Percentiles rank a stretch among this genome's conserved stretches.
phyloP scores from a whole-genome alignment of 1,139 yeast genomes.

The Chernovozyma sophiae-reginae region DNA sequence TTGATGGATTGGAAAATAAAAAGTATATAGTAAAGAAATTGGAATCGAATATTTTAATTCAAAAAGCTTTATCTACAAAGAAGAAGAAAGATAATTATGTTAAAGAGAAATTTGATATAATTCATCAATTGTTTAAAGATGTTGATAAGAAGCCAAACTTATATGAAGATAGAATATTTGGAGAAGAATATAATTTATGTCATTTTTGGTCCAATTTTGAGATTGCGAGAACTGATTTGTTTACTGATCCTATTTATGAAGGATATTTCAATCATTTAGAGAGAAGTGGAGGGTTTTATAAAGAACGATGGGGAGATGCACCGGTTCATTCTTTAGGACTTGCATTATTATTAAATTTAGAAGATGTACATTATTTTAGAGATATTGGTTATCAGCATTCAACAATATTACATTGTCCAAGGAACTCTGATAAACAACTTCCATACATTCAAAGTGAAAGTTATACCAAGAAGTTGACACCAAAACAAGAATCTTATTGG shows the following conservation, averaged over 20 bases:
- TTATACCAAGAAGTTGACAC: slow-evolving; percentile 11
- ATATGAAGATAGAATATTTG: slow-evolving; percentile 52
- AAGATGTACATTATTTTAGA: slow-evolving; percentile 80
- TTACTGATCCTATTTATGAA: slow-evolving; percentile 59
- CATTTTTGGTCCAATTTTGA: slow-evolving; percentile 96
- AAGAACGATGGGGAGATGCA: slow-evolving; percentile 95
- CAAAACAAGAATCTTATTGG: slow-evolving; percentile 31
- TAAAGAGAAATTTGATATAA: slow-evolving; percentile 20
- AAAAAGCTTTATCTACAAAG: slow-evolving; percentile 18
- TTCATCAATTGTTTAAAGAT: slow-evolving; percentile 22
- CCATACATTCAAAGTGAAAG: slow-evolving; percentile 31
- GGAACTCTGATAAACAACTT: slow-evolving; percentile 50
- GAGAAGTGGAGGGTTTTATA: slow-evolving; percentile 71
- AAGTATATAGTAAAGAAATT: slow-evolving; percentile 23
- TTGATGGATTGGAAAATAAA: slow-evolving; percentile 16
- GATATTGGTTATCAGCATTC: slow-evolving; percentile 88
- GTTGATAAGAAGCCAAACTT: slow-evolving; percentile 28
- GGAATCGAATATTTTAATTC: slow-evolving; percentile 24
- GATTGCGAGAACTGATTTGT: slow-evolving; percentile 75
- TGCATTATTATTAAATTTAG: slow-evolving; percentile 62
- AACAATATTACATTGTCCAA: slow-evolving; percentile 78
- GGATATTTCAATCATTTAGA: slow-evolving; percentile 67
- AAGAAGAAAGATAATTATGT: slow-evolving; percentile 23
- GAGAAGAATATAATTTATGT: slow-evolving; percentile 70
- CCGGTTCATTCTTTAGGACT: slow-evolving; percentile 85